Evolutionary conservation across 2,329 filamentous ascomycete species (phyloP).

Genomic region (Pseudogymnoascus destructans): DNA sequence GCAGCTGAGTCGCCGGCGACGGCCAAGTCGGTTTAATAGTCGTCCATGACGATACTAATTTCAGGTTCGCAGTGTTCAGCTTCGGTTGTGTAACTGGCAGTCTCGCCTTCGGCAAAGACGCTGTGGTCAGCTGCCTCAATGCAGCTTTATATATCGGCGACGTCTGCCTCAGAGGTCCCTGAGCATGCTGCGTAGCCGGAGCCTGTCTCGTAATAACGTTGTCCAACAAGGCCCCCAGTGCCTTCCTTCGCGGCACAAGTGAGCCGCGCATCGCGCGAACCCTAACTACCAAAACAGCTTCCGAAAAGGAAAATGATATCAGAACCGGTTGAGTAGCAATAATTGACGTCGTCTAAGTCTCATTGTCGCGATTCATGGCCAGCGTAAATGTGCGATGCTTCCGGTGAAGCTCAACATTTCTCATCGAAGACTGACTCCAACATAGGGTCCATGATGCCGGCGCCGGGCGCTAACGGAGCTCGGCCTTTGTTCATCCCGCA

Average conservation of each 20-base stretch:
- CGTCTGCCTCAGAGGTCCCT: not conserved
- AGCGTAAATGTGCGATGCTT: slow-evolving; percentile 4
- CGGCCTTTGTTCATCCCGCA: slow-evolving; percentile 5
- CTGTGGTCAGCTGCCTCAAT: not conserved
- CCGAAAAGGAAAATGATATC: not conserved
- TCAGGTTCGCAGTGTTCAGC: slow-evolving; percentile 2
- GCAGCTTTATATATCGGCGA: slow-evolving; percentile 9
- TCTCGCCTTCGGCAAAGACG: slow-evolving; percentile 1
- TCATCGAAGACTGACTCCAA: not conserved
- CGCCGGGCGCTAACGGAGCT: slow-evolving; percentile 7
- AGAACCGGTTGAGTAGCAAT: slow-evolving; percentile 4
- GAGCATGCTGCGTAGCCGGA: not conserved
- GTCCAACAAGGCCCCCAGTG: slow-evolving; percentile 8
- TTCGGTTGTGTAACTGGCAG: not conserved
- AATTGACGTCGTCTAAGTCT: slow-evolving; percentile 8
- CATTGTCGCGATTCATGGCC: slow-evolving; percentile 8
- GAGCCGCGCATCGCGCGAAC: slow-evolving; percentile 9
- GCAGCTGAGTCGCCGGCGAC: slow-evolving; percentile 21
- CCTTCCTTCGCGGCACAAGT: slow-evolving; percentile 8
- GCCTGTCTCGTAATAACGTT: slow-evolving; percentile 4
- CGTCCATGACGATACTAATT: slow-evolving; percentile 10
- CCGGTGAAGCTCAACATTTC: slow-evolving; percentile 5
- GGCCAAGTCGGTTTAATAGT: slow-evolving; percentile 20
- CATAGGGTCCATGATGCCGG: slow-evolving; percentile 4
- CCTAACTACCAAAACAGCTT: slow-evolving; percentile 4